Base-by-base conservation (phyloP, 2,329 filamentous ascomycete species). In the Neonectria sp. region DNA sequence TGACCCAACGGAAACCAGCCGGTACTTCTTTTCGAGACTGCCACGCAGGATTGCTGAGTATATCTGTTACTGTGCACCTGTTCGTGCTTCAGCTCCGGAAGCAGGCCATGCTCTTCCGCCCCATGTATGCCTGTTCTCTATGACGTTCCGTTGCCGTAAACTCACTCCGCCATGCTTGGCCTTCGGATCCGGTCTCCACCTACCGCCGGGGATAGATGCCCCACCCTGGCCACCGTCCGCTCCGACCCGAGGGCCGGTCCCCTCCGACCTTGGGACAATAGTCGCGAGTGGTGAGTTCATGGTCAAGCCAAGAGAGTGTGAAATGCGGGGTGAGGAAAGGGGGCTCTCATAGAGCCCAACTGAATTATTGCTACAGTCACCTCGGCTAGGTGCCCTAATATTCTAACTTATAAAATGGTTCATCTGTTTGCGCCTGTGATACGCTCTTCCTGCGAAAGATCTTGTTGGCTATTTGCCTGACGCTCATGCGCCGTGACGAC, bases 391-490 rank as follows among this genome's bases (percentile, higher is more conserved):
- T 73, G 61, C 63, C 57, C 69, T 67, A 74, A 57, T 73, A 73
- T 64, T 75, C 74, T 69, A 76, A 68, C 52, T 73, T 75, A 24
- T 68, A 69, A 68, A 72, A 72, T 59, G 67, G 49, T 55, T 76
- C 70, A 56, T 76, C 74, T 58, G 61, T 65, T 63, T 76, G 74
- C 53, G 68, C 73, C 55, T 74, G 72, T 9, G 74, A 76, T 64
- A 73, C 75, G 52, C 73, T 74, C 57, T 71, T 76, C 57, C 74
- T 73, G 40, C 75, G 75, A 66, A 78, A 78, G 37, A 78, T 71
- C 29, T 67, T 77, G 29, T 78, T 75, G 46, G 76, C 72, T 43
- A 78, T 70, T 46, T 73, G 69, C 49, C 73, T 72, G 49, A 78
- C 66, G 49, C 75, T 77, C 55, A 76, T 67, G 21, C 76, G 73